Evolutionary conservation across 1,139 yeast species (phyloP).

Genomic region (Eremothecium gossypii): DNA sequence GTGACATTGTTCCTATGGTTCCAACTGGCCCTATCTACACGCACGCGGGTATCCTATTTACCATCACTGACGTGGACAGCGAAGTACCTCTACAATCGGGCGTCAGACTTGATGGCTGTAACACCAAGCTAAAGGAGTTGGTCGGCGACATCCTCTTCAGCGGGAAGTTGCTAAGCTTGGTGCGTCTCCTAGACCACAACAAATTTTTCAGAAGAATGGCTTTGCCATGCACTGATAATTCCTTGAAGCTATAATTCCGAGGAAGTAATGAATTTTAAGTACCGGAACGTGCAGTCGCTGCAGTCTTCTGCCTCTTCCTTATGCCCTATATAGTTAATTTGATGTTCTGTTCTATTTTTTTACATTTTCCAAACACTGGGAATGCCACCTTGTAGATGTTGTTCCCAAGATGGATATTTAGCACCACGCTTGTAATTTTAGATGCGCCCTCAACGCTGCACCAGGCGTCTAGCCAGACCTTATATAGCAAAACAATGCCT

Average conservation of each 20-base stretch:
- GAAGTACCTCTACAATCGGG: conserved; percentile 19
- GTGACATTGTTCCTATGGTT: conserved; percentile 43
- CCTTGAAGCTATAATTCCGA: background rate
- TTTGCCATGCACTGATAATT: background rate
- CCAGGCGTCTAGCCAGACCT: too few species aligned
- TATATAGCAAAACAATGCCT: too few species aligned
- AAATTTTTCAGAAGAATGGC: conserved; percentile 5
- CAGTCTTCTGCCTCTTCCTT: too few species aligned
- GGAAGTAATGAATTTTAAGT: too few species aligned
- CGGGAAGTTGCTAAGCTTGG: background rate
- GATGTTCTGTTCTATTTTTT: too few species aligned
- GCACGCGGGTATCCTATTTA: conserved; percentile 40
- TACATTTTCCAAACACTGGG: too few species aligned
- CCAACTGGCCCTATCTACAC: conserved; percentile 38
- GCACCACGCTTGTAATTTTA: too few species aligned
- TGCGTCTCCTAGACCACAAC: background rate
- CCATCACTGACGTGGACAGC: conserved; percentile 23
- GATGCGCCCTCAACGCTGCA: too few species aligned
- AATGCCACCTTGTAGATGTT: too few species aligned
- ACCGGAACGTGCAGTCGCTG: too few species aligned
- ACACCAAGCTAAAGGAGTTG: background rate
- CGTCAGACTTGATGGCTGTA: background rate
- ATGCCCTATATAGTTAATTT: too few species aligned
- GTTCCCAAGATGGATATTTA: too few species aligned
- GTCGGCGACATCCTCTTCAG: background rate